These are phyloP conservation scores for Amaranthus hypochondriacus DNA, from an alignment of 148 eudicot genomes.

Conservation along the genomic window DNA sequence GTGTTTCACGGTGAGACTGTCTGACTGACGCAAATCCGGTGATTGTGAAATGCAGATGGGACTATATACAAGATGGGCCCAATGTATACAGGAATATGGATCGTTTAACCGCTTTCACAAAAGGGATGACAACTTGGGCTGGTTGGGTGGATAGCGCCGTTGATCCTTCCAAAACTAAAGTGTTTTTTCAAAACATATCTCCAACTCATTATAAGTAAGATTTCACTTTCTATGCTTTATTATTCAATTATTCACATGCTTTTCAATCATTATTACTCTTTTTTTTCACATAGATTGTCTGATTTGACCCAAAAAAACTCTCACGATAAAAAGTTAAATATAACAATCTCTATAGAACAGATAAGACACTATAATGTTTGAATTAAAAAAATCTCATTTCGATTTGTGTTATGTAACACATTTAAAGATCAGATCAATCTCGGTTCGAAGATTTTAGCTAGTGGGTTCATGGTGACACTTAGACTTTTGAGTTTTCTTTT, in stretches of 20 bases:
- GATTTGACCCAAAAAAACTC: not conserved
- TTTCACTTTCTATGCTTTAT: not conserved
- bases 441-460: no score
- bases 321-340: no score
- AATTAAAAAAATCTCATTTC: no score
- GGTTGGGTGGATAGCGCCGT: conserved; percentile 72
- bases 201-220: conserved; percentile 91
- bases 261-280: not conserved
- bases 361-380: no score
- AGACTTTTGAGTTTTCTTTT: no score
- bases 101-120: conserved; percentile 66
- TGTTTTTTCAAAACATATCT: conserved; percentile 90
- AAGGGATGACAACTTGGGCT: conserved; percentile 87
- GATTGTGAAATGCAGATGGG: conserved; percentile 63
- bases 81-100: conserved; percentile 68
- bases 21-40: not conserved
- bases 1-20: no score
- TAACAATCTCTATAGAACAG: no score
- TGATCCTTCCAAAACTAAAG: conserved; percentile 61
- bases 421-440: no score
- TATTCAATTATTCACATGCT: not conserved
- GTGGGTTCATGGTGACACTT: no score
- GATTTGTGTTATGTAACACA: no score
- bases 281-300: not conserved
- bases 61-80: conserved; percentile 68